A percentile compares a stretch with the other conserved stretches of the same genome.
These are phyloP conservation scores for Pythium brachiatum DNA, from an alignment of 352 stramenopile genomes.

Conservation along the genomic window DNA sequence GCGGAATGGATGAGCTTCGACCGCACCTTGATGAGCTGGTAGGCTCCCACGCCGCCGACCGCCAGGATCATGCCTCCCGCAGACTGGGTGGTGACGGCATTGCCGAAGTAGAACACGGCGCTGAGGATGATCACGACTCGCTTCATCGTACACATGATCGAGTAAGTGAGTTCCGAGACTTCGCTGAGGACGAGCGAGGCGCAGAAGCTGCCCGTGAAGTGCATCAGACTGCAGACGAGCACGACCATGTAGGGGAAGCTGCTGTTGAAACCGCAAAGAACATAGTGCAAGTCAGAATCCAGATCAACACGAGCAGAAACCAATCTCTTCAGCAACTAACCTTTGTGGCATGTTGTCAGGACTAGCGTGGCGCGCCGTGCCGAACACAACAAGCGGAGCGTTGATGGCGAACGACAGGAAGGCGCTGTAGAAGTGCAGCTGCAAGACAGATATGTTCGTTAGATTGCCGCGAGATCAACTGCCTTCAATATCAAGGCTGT, in stretches of 20 bases:
- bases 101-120: constrained; percentile 84
- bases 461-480: not conserved
- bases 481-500: not conserved
- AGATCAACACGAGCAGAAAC: too few relatives aligned
- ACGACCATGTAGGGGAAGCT: constrained; percentile 76
- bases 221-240: constrained; percentile 78
- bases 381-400: constrained; percentile 66
- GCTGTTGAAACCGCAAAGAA: constrained; percentile 13
- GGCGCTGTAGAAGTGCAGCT: constrained; percentile 87
- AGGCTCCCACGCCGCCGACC: constrained; percentile 65
- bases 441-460: not conserved
- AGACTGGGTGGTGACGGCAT: constrained; percentile 67
- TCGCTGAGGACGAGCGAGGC: constrained; percentile 81
- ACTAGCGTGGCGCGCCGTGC: constrained; percentile 35
- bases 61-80: constrained; percentile 71
- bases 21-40: constrained; percentile 77
- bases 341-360: constrained; percentile 51
- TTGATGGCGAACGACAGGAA: constrained; percentile 86
- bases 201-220: constrained; percentile 80
- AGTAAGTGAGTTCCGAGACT: constrained; percentile 87
- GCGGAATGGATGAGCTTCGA: constrained; percentile 37
- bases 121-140: constrained; percentile 86
- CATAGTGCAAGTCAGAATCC: constrained; percentile 11
- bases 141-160: constrained; percentile 90
- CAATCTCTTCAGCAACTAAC: constrained; percentile 25